These are phyloP conservation scores for Carpinus fangiana DNA, from an alignment of 306 rosid genomes.

Conservation along the genomic window DNA sequence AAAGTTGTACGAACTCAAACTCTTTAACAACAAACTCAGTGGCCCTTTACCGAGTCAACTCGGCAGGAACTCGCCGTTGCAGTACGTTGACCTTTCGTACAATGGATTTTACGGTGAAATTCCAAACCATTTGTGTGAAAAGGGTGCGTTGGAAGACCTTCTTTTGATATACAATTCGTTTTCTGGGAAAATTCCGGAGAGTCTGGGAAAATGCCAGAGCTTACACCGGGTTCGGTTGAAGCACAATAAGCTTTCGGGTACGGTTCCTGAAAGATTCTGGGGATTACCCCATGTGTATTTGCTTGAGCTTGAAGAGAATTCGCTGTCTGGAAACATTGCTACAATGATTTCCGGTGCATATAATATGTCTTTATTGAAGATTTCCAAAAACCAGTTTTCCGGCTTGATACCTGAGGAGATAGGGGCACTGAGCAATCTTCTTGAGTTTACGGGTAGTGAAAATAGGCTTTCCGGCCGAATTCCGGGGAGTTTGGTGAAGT, in stretches of 20 bases:
- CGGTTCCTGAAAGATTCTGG: conserved; percentile 66
- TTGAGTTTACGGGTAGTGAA: conserved; percentile 40
- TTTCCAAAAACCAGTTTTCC: conserved; percentile 55
- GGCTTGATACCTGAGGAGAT: conserved; percentile 62
- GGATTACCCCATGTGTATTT: conserved; percentile 55
- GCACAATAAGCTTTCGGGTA: conserved; percentile 64
- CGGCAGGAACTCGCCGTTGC: conserved; percentile 53
- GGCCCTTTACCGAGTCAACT: conserved; percentile 56
- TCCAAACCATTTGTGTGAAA: conserved; percentile 52
- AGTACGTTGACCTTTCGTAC: conserved; percentile 53
- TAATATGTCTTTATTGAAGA: conserved; percentile 52
- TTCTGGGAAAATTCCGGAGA: conserved; percentile 58
- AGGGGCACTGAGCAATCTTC: conserved; percentile 47
- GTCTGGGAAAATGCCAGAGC: conserved; percentile 53
- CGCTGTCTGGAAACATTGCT: conserved; percentile 62
- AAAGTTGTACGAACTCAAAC: conserved; percentile 46
- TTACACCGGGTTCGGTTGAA: conserved; percentile 56
- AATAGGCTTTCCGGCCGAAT: conserved; percentile 54
- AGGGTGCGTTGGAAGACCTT: conserved; percentile 43
- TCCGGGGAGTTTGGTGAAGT: conserved; percentile 46
- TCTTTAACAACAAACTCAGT: conserved; percentile 61
- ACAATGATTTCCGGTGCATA: conserved; percentile 44
- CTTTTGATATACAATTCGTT: conserved; percentile 58
- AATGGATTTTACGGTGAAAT: conserved; percentile 56
- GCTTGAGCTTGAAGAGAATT: conserved; percentile 60